These are phyloP conservation scores for Aureobasidium sp. DNA, from an alignment of 2,329 filamentous ascomycete genomes.

Conservation along the genomic window DNA sequence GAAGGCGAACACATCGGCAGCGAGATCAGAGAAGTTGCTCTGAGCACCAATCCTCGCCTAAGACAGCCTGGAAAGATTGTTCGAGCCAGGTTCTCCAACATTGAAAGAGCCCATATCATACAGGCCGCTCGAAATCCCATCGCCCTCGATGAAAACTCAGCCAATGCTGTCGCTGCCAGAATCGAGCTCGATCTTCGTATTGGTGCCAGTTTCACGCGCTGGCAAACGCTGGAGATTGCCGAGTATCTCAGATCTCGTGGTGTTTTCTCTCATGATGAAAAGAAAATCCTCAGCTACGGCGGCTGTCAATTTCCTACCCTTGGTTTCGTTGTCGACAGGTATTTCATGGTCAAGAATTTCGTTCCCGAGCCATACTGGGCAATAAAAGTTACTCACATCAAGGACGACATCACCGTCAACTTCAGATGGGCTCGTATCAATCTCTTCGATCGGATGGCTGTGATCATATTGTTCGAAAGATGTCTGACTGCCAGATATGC, in stretches of 20 bases:
- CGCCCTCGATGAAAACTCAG: constrained; percentile 74
- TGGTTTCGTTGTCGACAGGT: constrained; percentile 93
- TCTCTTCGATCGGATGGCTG: constrained; percentile 79
- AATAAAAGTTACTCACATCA: constrained; percentile 73
- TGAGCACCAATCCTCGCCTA: constrained; percentile 62
- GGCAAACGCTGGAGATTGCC: constrained; percentile 55
- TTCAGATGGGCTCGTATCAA: constrained; percentile 78
- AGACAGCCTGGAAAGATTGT: constrained; percentile 53
- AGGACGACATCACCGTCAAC: constrained; percentile 68
- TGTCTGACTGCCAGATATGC: constrained; percentile 71
- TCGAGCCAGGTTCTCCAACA: constrained; percentile 88
- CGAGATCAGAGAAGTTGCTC: constrained; percentile 77
- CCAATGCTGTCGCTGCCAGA: constrained; percentile 76
- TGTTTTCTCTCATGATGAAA: constrained; percentile 43
- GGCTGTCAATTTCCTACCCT: constrained; percentile 96
- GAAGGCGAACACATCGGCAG: constrained; percentile 95
- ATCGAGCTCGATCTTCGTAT: constrained; percentile 92
- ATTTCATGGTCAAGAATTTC: constrained; percentile 89
- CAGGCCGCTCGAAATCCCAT: constrained; percentile 70
- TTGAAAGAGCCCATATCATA: constrained; percentile 87
- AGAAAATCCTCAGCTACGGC: constrained; percentile 28
- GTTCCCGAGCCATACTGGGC: constrained; percentile 87
- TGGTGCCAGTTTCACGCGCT: constrained; percentile 84
- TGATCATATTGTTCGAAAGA: constrained; percentile 74
- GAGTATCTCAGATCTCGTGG: background rate